Conservation (phyloP, 176 grass and related monocot species). For the Otatea glauca region DNA sequence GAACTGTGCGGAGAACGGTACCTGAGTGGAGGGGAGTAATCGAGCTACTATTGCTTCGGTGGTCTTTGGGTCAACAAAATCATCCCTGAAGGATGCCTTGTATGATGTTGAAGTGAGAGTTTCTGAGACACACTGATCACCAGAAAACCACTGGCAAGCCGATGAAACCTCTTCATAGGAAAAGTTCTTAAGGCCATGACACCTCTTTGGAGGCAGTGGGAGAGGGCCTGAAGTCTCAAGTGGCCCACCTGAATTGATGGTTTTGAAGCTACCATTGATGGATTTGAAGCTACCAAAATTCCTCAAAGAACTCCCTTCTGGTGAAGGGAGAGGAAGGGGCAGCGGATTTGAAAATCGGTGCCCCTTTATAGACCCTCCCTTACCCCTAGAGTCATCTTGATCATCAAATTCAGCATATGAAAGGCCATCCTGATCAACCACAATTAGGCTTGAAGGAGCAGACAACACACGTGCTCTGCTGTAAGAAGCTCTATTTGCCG, state of each 20-base stretch:
- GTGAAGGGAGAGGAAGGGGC: slow-evolving; percentile 87
- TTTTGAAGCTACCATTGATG: slow-evolving; percentile 79
- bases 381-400: slow-evolving; percentile 65
- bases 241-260: slow-evolving; percentile 62
- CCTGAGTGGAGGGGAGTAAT: slow-evolving; percentile 69
- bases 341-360: slow-evolving; percentile 78
- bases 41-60: slow-evolving; percentile 81
- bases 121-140: slow-evolving; percentile 68
- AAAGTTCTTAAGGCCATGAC: slow-evolving; percentile 62
- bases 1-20: slow-evolving; percentile 26
- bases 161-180: slow-evolving; percentile 75
- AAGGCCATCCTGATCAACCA: slow-evolving; percentile 70
- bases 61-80: slow-evolving; percentile 52
- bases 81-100: slow-evolving; percentile 81
- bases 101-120: slow-evolving; percentile 69
- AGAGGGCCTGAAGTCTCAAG: slow-evolving; percentile 77
- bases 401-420: slow-evolving; percentile 59
- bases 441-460: slow-evolving; percentile 77
- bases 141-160: slow-evolving; percentile 80
- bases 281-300: slow-evolving; percentile 79
- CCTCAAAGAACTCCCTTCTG: slow-evolving; percentile 55
- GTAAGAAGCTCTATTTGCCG: slow-evolving; percentile 51
- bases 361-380: slow-evolving; percentile 55
- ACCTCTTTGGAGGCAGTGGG: slow-evolving; percentile 72
- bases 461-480: slow-evolving; percentile 74